A percentile compares a stretch with the other conserved stretches of the same genome.
Conservation (phyloP, 768 basidiomycete genomes). For the Galerina sulciceps region DNA sequence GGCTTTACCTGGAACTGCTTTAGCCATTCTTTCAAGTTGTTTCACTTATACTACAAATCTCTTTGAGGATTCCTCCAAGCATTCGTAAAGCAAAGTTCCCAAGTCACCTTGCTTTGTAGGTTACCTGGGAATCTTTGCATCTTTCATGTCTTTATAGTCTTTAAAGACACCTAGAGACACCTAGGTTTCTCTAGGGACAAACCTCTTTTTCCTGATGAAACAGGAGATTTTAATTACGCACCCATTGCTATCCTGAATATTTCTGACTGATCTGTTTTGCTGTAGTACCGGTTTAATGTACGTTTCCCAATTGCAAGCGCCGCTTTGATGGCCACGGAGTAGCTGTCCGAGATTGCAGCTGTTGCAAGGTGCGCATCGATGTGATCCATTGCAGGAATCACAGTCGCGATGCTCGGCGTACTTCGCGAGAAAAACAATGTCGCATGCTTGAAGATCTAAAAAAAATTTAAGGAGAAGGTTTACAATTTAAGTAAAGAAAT, state of each 20-base stretch:
- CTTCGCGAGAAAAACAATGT: constrained; percentile 2
- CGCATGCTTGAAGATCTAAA: constrained; percentile 3
- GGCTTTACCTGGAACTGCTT: too few species aligned
- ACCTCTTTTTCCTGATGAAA: too few species aligned
- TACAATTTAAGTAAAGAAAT: background rate
- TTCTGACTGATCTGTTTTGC: constrained; percentile 12
- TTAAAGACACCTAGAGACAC: too few species aligned
- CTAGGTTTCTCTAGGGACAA: too few species aligned
- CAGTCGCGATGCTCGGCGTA: background rate
- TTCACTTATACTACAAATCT: too few species aligned
- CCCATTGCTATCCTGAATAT: constrained; percentile 31
- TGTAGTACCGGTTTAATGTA: constrained; percentile 33
- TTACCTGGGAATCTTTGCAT: too few species aligned
- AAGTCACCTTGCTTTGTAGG: too few species aligned
- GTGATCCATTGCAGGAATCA: constrained; percentile 7
- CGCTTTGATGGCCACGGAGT: background rate
- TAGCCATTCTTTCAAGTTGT: too few species aligned
- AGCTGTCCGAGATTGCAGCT: background rate
- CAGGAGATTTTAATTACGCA: constrained; percentile 1
- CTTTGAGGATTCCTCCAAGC: too few species aligned
- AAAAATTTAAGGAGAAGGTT: background rate
- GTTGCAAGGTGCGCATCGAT: background rate
- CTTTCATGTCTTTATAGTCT: too few species aligned
- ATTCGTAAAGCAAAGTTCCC: too few species aligned
- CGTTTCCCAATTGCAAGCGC: constrained; percentile 9